These are phyloP conservation scores for Penicillium sp. DNA, from an alignment of 2,329 filamentous ascomycete species.

Conservation along the genomic window DNA sequence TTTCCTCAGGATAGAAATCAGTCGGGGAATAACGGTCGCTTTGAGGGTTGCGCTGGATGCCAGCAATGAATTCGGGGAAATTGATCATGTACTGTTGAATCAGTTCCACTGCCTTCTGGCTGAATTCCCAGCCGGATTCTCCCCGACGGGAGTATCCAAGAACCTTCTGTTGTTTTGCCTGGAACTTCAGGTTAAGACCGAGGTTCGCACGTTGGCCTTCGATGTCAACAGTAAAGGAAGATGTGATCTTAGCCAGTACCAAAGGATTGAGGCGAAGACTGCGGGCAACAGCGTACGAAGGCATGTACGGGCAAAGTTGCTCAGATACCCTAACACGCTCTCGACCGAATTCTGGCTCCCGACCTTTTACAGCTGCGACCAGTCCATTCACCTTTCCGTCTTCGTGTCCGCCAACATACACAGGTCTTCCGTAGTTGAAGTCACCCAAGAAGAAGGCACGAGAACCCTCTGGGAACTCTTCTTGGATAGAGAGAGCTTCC, in stretches of 20 bases:
- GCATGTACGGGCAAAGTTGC: slow-evolving; percentile 70
- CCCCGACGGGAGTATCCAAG: slow-evolving; percentile 90
- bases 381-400: slow-evolving; percentile 75
- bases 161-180: slow-evolving; percentile 92
- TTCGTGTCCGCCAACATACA: slow-evolving; percentile 75
- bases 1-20: slow-evolving; percentile 76
- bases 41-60: slow-evolving; percentile 79
- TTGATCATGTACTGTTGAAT: slow-evolving; percentile 86
- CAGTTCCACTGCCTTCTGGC: slow-evolving; percentile 74
- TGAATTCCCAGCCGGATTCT: slow-evolving; percentile 92
- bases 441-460: slow-evolving; percentile 93
- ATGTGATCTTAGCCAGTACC: slow-evolving; percentile 92
- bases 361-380: slow-evolving; percentile 69
- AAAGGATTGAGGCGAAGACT: slow-evolving; percentile 79
- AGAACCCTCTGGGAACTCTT: slow-evolving; percentile 83
- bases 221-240: slow-evolving; percentile 82
- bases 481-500: slow-evolving; percentile 79
- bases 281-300: slow-evolving; percentile 85
- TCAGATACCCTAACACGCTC: slow-evolving; percentile 71
- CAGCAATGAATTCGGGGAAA: slow-evolving; percentile 94
- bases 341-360: slow-evolving; percentile 78
- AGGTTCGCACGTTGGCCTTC: slow-evolving; percentile 84
- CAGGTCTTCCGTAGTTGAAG: slow-evolving; percentile 83
- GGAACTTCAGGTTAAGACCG: slow-evolving; percentile 94
- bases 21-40: slow-evolving; percentile 80